Percentiles rank a stretch among this genome's conserved stretches.
Evolutionary conservation across 2,329 filamentous ascomycete genomes (phyloP).

Genomic region (Fusarium incarnatum): DNA sequence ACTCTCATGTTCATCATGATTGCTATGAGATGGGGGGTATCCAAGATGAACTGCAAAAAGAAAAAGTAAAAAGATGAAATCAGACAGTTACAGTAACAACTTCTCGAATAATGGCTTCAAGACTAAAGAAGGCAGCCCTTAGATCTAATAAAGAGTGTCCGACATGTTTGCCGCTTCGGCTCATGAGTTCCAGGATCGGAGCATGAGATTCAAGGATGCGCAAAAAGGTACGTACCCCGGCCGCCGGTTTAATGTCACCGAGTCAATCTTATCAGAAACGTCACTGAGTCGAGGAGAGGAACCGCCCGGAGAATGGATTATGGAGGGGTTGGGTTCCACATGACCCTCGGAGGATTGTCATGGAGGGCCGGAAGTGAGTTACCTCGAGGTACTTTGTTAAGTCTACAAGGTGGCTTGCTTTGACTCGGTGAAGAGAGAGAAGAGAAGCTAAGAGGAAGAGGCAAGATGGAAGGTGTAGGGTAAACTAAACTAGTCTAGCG

Average conservation of each 20-base stretch:
- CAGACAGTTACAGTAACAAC: background rate
- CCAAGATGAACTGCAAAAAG: background rate
- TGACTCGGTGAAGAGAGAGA: slow-evolving; percentile 12
- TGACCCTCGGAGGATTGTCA: slow-evolving; percentile 8
- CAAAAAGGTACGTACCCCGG: slow-evolving; percentile 16
- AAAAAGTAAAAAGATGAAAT: background rate
- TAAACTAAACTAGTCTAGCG: background rate
- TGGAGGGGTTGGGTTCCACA: slow-evolving; percentile 22
- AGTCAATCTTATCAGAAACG: slow-evolving; percentile 33
- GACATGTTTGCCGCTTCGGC: slow-evolving; percentile 28
- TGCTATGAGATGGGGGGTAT: slow-evolving; percentile 13
- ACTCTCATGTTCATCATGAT: slow-evolving; percentile 43
- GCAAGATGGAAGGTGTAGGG: slow-evolving; percentile 24
- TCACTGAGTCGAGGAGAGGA: slow-evolving; percentile 36
- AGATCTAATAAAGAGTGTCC: slow-evolving; percentile 35
- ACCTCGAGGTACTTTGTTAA: slow-evolving; percentile 29
- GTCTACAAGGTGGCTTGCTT: slow-evolving; percentile 4
- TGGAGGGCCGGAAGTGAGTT: slow-evolving; percentile 27
- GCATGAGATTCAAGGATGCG: slow-evolving; percentile 15
- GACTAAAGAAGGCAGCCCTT: slow-evolving; percentile 19
- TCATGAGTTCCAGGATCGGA: slow-evolving; percentile 37
- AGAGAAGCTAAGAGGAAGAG: background rate
- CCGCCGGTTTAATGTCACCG: slow-evolving; percentile 26
- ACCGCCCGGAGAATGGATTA: background rate
- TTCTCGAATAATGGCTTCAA: background rate